Percentiles rank a stretch among this genome's conserved stretches.
Conservation (phyloP, 305 asterid species). For the Salvia sclarea region DNA sequence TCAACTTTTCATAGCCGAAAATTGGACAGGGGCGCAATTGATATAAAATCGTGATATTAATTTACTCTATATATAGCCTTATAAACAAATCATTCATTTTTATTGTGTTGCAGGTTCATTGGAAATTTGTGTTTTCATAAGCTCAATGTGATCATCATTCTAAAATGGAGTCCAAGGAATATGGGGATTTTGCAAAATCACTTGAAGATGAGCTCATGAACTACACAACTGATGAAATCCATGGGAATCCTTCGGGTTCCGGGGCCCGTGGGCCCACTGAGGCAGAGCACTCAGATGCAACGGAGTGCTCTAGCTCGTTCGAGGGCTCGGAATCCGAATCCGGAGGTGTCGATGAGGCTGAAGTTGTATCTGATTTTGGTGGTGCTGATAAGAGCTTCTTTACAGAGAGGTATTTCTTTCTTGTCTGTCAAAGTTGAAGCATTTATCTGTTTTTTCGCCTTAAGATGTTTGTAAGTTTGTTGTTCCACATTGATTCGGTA, state of each 20-base stretch:
- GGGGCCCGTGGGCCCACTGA: constrained; percentile 29
- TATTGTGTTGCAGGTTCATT: constrained; percentile 21
- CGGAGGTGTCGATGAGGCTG: constrained; percentile 45
- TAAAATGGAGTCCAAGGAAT: constrained; percentile 26
- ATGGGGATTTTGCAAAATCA: constrained; percentile 39
- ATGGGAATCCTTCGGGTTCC: not conserved
- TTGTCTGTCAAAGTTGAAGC: too few species aligned
- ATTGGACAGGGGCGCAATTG: too few species aligned
- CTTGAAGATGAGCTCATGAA: constrained; percentile 45
- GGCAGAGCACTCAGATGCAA: constrained; percentile 41
- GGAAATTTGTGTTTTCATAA: not conserved
- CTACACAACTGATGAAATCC: constrained; percentile 33
- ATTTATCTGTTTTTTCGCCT: too few species aligned
- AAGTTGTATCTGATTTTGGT: constrained; percentile 44
- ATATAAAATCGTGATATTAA: too few species aligned
- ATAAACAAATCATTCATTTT: not conserved
- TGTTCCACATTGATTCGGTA: too few species aligned
- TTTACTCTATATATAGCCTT: too few species aligned
- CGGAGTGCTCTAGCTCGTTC: constrained; percentile 79
- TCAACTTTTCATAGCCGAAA: too few species aligned
- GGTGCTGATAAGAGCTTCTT: constrained; percentile 36
- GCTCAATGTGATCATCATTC: constrained; percentile 34
- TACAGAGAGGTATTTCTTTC: constrained; percentile 38
- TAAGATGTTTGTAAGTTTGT: too few species aligned
- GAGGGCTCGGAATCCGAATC: constrained; percentile 46